Evolutionary conservation across 2,329 filamentous ascomycete genomes (phyloP), one percentile per base, ranked within the genome.

Genomic region (Epichloe aotearoae): DNA sequence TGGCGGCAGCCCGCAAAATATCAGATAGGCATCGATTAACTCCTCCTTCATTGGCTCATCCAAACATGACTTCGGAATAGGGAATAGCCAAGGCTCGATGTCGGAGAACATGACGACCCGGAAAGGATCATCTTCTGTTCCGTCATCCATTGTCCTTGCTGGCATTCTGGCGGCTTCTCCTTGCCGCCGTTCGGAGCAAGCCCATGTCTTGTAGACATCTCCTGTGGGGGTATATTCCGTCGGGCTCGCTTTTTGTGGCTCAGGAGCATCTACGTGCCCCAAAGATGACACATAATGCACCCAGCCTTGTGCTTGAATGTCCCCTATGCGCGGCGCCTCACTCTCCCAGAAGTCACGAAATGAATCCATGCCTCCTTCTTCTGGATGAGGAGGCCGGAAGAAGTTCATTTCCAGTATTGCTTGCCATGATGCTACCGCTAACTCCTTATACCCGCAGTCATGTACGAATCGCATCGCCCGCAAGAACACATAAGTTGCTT

Each of bases 301-400:
- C 89, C 89, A 96, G 1, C 89, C 88, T 54, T 74, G 72, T 3
- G 88, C 83, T 2, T 71, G 73, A 1, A 67, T 60, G 58, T 97
- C 91, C 10, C 91, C 91, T 50, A 95, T 76, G 5, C 91, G 79
- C 0, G 85, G 72, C 0, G 80, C 74, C 61, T 96, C 91, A 51
- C 82, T 86, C 53, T 95, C 88, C 93, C 93, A 97, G 55, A 93
- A 95, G 2, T 82, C 75, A 46, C 77, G 71, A 54, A 95, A 86
- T 0, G 62, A 61, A 2, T 66, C 61, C 11, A 72, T 39, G 0
- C 56, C 52, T n/a, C 55, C 56, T 11, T 58, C 50, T 2, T 58
- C 50, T 2, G 59, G 45, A n/a, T 59, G 50, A 5, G 61, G 40
- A 4, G 46, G n/a, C 7, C 72, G 72, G 46, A 80, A 80, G 53